Evolutionary conservation across 2,329 filamentous ascomycete species (phyloP).

Genomic region (Aspergillus felis): DNA sequence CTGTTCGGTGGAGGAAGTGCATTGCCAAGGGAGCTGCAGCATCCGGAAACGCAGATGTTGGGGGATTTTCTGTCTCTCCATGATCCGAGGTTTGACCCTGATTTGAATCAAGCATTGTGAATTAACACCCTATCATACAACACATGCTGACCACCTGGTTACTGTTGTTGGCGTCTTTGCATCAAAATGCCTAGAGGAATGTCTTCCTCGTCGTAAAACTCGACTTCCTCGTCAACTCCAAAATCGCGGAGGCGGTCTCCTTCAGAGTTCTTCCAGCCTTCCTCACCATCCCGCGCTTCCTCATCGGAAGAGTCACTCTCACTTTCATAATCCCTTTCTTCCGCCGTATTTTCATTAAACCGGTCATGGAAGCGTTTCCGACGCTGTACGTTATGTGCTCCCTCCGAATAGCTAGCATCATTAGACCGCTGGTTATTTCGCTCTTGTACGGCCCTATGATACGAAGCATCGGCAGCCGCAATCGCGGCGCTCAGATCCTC

Average conservation of each 20-base stretch:
- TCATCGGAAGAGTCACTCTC: conserved; percentile 28
- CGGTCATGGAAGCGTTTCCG: conserved; percentile 42
- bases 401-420: conserved; percentile 46
- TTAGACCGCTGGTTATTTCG: conserved; percentile 53
- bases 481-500: conserved; percentile 5
- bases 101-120: neutral
- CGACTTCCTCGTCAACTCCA: conserved; percentile 61
- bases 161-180: conserved; percentile 9
- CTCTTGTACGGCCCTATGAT: conserved; percentile 47
- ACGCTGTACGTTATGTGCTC: conserved; percentile 30
- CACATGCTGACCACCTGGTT: neutral
- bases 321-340: conserved; percentile 15
- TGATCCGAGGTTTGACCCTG: neutral
- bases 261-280: conserved; percentile 60
- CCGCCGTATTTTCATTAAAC: conserved; percentile 18
- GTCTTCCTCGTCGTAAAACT: conserved; percentile 62
- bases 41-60: conserved; percentile 18
- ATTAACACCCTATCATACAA: neutral
- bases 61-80: conserved; percentile 15
- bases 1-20: conserved; percentile 11
- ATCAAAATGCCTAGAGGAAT: conserved; percentile 56
- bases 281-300: conserved; percentile 43
- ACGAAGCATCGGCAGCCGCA: conserved; percentile 24
- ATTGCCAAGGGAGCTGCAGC: conserved; percentile 12
- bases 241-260: conserved; percentile 61